Percentiles rank a stretch among this genome's conserved stretches.
These are phyloP conservation scores for Pisolithus tinctorius DNA, from an alignment of 768 basidiomycete species.

Conservation along the genomic window DNA sequence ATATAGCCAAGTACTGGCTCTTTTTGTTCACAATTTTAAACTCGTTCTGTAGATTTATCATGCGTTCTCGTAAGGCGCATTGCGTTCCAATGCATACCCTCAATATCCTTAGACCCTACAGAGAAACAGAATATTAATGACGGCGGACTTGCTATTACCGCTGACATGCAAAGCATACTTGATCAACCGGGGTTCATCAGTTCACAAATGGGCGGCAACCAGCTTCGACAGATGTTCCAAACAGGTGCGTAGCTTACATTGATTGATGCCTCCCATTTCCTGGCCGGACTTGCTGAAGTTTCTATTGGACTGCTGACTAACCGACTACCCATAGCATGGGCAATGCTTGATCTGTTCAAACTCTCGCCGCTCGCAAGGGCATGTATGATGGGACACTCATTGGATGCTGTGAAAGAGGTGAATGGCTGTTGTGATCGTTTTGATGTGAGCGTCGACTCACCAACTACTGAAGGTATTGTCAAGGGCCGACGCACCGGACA, in stretches of 20 bases:
- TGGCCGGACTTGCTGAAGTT: neutral
- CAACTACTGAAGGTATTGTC: conserved; percentile 12
- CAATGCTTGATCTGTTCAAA: conserved; percentile 10
- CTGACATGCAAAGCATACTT: conserved; percentile 23
- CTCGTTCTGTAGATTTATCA: neutral
- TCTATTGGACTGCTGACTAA: neutral
- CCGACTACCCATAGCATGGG: conserved; percentile 11
- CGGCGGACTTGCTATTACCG: conserved; percentile 20
- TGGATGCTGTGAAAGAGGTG: conserved; percentile 17
- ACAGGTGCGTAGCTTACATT: conserved; percentile 11
- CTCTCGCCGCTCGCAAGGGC: conserved; percentile 19
- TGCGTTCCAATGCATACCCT: neutral
- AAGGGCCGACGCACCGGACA: conserved; percentile 29
- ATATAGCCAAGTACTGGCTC: too few species aligned
- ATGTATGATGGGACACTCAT: conserved; percentile 17
- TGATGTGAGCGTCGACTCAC: neutral
- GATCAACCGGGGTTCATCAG: conserved; percentile 20
- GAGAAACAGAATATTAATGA: neutral
- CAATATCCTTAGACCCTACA: neutral
- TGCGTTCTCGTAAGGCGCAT: neutral
- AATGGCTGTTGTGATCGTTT: neutral
- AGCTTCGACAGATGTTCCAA: conserved; percentile 25
- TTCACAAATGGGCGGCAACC: conserved; percentile 17
- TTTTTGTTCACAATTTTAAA: too few species aligned
- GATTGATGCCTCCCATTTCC: neutral